Evolutionary conservation across 108 stramenopile species (phyloP).

Genomic region (Cyclotella baltica): DNA sequence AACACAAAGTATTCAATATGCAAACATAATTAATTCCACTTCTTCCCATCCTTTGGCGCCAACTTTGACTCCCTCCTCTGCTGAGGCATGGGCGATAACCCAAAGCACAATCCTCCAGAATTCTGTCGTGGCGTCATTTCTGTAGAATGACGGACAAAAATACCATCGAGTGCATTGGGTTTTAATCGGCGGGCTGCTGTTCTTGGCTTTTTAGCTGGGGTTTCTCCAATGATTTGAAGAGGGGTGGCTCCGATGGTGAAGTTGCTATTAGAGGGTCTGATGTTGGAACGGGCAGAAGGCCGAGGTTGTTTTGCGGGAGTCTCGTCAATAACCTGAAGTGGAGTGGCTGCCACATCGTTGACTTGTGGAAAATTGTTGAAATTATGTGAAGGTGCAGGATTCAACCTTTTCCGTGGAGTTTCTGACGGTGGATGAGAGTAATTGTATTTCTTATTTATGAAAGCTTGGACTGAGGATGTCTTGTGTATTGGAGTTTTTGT

Average conservation of each 20-base stretch:
- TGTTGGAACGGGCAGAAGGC: background rate
- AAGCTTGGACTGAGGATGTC: background rate
- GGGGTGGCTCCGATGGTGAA: background rate
- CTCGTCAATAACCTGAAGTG: conserved; percentile 21
- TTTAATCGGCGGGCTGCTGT: background rate
- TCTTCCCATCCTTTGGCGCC: background rate
- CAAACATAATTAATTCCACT: background rate
- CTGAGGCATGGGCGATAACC: conserved; percentile 45
- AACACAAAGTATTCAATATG: background rate
- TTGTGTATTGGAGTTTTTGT: background rate
- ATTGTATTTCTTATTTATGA: background rate
- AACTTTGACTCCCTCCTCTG: background rate
- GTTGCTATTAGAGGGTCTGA: background rate
- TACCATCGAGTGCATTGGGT: conserved; percentile 8
- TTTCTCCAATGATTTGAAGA: conserved; percentile 27
- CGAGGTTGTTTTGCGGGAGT: conserved; percentile 19
- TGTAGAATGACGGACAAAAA: background rate
- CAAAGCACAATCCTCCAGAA: conserved; percentile 26
- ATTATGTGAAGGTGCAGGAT: conserved; percentile 1
- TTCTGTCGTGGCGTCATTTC: conserved; percentile 3
- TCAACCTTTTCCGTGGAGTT: conserved; percentile 36
- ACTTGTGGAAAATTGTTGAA: background rate
- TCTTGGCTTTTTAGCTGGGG: conserved; percentile 10
- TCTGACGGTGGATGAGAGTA: conserved; percentile 5
- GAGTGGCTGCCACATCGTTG: conserved; percentile 15